Conservation (phyloP, 2,329 filamentous ascomycete genomes). For the Neopestalotiopsis rosae region DNA sequence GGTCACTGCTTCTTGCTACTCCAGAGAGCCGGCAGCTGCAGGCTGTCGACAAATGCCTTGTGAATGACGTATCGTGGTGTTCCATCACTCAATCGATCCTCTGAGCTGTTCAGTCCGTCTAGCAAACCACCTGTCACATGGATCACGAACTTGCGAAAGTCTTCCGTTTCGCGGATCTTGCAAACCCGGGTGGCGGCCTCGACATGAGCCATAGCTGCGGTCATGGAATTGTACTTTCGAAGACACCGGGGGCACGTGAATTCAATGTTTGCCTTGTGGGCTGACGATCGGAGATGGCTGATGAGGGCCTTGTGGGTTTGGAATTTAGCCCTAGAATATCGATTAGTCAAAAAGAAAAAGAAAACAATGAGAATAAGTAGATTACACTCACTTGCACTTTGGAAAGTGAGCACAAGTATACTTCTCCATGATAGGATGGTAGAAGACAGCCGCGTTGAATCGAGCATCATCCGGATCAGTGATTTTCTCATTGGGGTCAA, state of each 20-base stretch:
- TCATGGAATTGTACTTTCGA: slow-evolving; percentile 44
- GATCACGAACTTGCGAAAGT: slow-evolving; percentile 43
- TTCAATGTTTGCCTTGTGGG: slow-evolving; percentile 41
- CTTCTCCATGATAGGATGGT: slow-evolving; percentile 42
- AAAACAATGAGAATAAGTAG: no score
- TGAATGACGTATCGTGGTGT: slow-evolving; percentile 2
- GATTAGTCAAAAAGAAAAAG: neutral
- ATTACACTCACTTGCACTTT: slow-evolving; percentile 52
- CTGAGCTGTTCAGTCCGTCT: slow-evolving; percentile 27
- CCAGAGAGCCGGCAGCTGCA: neutral
- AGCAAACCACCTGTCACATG: slow-evolving; percentile 46
- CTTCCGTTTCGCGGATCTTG: slow-evolving; percentile 45
- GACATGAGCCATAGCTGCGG: slow-evolving; percentile 53
- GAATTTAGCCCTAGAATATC: slow-evolving; percentile 46
- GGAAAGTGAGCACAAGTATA: slow-evolving; percentile 59
- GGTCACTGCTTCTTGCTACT: neutral
- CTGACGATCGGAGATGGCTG: slow-evolving; percentile 49
- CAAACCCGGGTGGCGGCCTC: slow-evolving; percentile 51
- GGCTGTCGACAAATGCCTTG: slow-evolving; percentile 5
- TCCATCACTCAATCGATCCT: slow-evolving; percentile 2
- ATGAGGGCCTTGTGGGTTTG: slow-evolving; percentile 37
- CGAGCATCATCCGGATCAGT: slow-evolving; percentile 51
- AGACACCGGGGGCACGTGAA: slow-evolving; percentile 52
- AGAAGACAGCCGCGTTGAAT: slow-evolving; percentile 56
- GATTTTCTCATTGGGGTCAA: slow-evolving; percentile 21